These are phyloP conservation scores for Fusarium sp. DNA, from an alignment of 2,329 filamentous ascomycete genomes.

Conservation along the genomic window DNA sequence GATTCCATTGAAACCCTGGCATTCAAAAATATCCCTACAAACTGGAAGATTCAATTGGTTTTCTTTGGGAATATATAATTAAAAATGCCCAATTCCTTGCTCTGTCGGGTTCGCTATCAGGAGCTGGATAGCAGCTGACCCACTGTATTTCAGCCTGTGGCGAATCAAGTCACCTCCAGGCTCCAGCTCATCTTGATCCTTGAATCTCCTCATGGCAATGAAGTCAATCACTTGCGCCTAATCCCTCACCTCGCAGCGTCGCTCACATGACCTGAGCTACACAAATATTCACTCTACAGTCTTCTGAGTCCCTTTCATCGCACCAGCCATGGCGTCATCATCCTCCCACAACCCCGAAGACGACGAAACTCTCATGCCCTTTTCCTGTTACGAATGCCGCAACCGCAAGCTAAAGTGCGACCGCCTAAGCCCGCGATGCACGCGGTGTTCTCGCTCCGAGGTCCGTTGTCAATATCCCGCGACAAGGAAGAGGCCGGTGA, in stretches of 20 bases:
- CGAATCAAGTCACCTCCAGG: not conserved
- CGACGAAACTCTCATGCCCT: slow-evolving; percentile 23
- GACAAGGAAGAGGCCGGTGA: slow-evolving; percentile 36
- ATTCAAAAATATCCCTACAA: not conserved
- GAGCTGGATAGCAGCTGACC: not conserved
- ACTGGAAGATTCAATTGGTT: not conserved
- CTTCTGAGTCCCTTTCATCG: too few relatives aligned
- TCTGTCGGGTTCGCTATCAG: not conserved
- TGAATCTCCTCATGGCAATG: not conserved
- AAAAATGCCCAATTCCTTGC: not conserved
- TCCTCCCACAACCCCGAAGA: not conserved
- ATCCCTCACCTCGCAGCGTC: not conserved
- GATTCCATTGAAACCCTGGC: not conserved
- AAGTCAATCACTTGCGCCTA: not conserved
- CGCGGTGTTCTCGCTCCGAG: slow-evolving; percentile 36
- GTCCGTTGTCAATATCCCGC: slow-evolving; percentile 42
- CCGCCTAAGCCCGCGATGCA: slow-evolving; percentile 38
- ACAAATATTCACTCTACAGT: too few relatives aligned
- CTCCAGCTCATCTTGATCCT: not conserved
- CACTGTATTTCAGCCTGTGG: not conserved
- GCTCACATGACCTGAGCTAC: not conserved
- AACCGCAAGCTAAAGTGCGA: slow-evolving; percentile 45
- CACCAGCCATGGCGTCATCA: slow-evolving; percentile 24
- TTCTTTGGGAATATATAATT: too few relatives aligned
- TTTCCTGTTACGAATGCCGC: slow-evolving; percentile 44